phyloP scores from a whole-genome alignment of 2,329 filamentous ascomycete genomes.

The Grosmannia serpens region DNA sequence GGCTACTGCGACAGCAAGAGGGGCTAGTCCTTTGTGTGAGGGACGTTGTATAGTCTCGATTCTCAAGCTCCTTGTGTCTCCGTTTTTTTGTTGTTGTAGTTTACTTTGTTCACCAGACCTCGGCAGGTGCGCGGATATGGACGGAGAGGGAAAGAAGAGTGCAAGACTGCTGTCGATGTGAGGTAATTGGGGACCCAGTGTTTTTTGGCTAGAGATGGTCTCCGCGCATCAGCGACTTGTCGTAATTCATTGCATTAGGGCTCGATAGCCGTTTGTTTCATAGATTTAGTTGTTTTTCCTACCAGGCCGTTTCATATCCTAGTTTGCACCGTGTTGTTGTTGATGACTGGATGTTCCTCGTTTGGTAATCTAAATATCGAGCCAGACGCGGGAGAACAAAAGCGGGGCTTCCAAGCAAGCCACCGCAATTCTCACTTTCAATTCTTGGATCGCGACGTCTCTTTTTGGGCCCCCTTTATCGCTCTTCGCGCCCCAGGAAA shows the following conservation, averaged over 20 bases:
- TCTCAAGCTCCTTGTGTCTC: background rate
- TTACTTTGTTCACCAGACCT: background rate
- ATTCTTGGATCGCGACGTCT: background rate
- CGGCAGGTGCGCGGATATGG: background rate
- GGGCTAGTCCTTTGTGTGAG: background rate
- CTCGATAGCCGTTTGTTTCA: background rate
- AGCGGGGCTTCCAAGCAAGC: background rate
- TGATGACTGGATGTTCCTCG: background rate
- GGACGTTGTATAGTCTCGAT: background rate
- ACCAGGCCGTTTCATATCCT: background rate
- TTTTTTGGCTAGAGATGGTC: background rate
- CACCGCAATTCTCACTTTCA: background rate
- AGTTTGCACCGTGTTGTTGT: background rate
- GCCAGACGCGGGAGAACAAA: background rate
- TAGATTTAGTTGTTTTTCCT: background rate
- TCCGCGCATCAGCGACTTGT: background rate
- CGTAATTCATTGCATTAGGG: background rate
- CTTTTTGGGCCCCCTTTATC: background rate
- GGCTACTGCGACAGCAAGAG: slow-evolving; percentile 39
- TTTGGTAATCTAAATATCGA: background rate
- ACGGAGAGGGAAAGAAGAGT: background rate
- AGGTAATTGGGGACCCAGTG: background rate
- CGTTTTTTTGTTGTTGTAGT: background rate
- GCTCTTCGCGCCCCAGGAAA: background rate
- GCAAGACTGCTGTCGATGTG: background rate